Conservation (phyloP, 1,139 yeast genomes). For the Diutina pseudorugosa region DNA sequence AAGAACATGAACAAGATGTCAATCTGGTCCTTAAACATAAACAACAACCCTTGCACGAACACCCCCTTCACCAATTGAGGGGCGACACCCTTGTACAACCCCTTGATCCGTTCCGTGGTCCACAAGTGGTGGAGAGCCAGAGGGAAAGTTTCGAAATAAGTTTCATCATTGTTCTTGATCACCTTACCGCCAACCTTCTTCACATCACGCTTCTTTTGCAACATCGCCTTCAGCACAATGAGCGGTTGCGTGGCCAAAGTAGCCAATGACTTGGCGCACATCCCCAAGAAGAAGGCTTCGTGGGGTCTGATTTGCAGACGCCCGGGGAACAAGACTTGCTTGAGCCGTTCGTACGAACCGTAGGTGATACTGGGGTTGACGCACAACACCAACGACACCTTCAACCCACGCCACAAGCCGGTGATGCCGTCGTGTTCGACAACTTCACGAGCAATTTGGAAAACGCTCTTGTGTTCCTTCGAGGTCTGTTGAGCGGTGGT, state of each 20-base stretch:
- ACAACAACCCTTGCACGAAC: constrained; percentile 72
- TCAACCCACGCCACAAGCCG: constrained; percentile 78
- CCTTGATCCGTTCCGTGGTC: constrained; percentile 9
- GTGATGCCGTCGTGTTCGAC: constrained; percentile 54
- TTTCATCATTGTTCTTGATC: constrained; percentile 8
- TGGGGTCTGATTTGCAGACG: constrained; percentile 43
- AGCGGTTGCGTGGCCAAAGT: constrained; percentile 76
- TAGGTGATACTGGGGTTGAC: constrained; percentile 82
- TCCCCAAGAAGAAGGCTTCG: constrained; percentile 66
- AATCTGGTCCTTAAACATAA: constrained; percentile 70
- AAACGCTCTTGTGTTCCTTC: constrained; percentile 27
- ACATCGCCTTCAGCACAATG: constrained; percentile 73
- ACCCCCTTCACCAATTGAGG: constrained; percentile 81
- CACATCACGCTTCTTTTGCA: constrained; percentile 38
- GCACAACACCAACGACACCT: constrained; percentile 70
- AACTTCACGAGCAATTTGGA: constrained; percentile 41
- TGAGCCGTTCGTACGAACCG: constrained; percentile 68
- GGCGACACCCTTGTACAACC: constrained; percentile 63
- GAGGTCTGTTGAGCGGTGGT: constrained; percentile 78
- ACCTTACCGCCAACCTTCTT: constrained; percentile 2
- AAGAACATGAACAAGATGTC: constrained; percentile 31
- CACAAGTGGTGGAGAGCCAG: constrained; percentile 6
- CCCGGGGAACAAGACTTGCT: constrained; percentile 36
- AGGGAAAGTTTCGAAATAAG: constrained; percentile 1
- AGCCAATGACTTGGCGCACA: constrained; percentile 69